Percentiles rank a stretch among this genome's conserved stretches.
Conservation (phyloP, 306 rosid species). For the Fragaria iinumae region DNA sequence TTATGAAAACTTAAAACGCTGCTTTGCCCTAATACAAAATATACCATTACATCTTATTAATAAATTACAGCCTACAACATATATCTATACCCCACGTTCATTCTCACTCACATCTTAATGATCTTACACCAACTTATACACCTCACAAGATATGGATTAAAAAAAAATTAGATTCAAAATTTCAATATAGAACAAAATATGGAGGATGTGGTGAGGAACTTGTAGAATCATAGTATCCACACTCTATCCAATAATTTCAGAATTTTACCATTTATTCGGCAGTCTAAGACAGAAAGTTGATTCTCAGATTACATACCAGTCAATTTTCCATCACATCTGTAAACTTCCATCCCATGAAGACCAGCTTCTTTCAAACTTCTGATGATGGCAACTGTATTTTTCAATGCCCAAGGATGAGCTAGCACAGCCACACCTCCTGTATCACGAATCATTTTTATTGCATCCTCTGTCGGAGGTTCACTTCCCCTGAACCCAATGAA, state of each 20-base stretch:
- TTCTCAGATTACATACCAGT: constrained; percentile 46
- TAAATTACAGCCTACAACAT: not conserved
- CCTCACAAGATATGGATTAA: not conserved
- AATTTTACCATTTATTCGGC: not conserved
- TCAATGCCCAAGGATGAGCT: constrained; percentile 98
- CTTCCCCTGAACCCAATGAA: constrained; percentile 68
- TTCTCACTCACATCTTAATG: not conserved
- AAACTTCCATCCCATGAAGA: constrained; percentile 95
- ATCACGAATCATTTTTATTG: constrained; percentile 64
- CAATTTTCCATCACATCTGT: constrained; percentile 83
- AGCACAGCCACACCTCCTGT: constrained; percentile 93
- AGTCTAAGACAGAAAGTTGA: not conserved
- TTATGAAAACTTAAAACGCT: not conserved
- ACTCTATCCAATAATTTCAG: not conserved
- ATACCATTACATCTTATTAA: not conserved
- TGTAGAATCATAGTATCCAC: not conserved
- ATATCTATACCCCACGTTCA: not conserved
- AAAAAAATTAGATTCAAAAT: not conserved
- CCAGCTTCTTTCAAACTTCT: constrained; percentile 87
- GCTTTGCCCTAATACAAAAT: not conserved
- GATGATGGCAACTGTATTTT: constrained; percentile 63
- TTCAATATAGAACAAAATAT: too few species aligned
- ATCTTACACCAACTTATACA: not conserved
- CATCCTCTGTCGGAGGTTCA: constrained; percentile 81
- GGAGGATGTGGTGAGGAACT: not conserved